Evolutionary conservation across 805 yeast genomes (phyloP), one percentile per base, ranked within the genome.

Genomic region (Cyberlindnera mycetangii): DNA sequence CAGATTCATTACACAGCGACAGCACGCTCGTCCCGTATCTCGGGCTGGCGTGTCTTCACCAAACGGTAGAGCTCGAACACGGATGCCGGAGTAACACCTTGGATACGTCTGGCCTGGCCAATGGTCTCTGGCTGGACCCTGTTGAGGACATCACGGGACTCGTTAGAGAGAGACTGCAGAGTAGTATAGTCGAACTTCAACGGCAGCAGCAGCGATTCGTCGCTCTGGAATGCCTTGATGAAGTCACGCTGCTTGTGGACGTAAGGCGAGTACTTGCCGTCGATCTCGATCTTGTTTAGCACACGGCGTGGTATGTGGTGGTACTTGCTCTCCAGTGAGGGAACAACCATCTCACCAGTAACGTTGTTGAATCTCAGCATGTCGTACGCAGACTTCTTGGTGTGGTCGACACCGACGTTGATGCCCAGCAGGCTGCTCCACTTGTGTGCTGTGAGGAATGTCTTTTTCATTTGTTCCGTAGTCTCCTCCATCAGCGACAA

Each of bases 51-150:
- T 10, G 59, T 40, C 48, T 61, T 65, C 6, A 60, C 71, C 44
- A 84, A 61, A 49, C 81, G 71, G 59, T 82, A 86, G 37, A 90
- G 70, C 59, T 87, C 95, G 51, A 89, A 85, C 15, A 88, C 70
- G 0, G 97, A 93, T 0, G 97, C 92, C 0, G 98, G 96, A 0
- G 98, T 92, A 2, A 93, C 81, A 1, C 99, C 98, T 58, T 93
- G 95, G 11, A 92, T 85, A 54, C 98, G 73, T 60, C 96, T 75
- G 0, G 98, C 98, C 61, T 93, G 98, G 0, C 98, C 98, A 36
- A 93, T 79, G 0, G 97, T 93, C 42, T 79, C 78, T 0, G 99
- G 99, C 49, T 86, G 83, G 14, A 88, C 80, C 10, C 74, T 72
- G 55, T 88, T 86, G 43, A 93, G 69, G 10, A 85, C 66, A 15